Evolutionary conservation across 1,139 yeast species (phyloP).

Genomic region (Petasospora fabianii): DNA sequence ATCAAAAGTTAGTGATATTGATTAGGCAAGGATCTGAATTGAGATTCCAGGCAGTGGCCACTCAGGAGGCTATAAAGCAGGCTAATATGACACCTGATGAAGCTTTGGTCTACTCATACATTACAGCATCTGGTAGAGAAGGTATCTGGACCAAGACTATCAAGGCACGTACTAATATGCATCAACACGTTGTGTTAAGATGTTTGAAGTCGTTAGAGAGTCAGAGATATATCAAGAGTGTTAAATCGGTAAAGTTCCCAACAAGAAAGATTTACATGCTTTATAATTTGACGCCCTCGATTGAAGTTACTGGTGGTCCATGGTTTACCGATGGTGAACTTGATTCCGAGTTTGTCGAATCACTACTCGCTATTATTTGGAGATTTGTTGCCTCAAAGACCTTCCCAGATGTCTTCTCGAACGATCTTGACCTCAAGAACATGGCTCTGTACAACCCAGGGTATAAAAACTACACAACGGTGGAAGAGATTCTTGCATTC

Average conservation of each 20-base stretch:
- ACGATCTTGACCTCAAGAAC: constrained; percentile 24
- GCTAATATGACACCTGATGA: constrained; percentile 82
- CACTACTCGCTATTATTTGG: constrained; percentile 82
- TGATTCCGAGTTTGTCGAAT: constrained; percentile 90
- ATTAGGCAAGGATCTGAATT: constrained; percentile 61
- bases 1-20: constrained; percentile 63
- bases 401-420: constrained; percentile 64
- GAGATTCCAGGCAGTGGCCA: constrained; percentile 68
- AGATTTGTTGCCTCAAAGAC: constrained; percentile 73
- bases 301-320: constrained; percentile 98
- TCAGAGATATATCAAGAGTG: constrained; percentile 82
- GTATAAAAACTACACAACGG: constrained; percentile 62
- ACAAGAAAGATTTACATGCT: constrained; percentile 95
- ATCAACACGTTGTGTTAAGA: constrained; percentile 85
- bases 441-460: constrained; percentile 46
- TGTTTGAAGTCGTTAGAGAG: constrained; percentile 80
- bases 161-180: constrained; percentile 85
- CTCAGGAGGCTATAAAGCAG: constrained; percentile 65
- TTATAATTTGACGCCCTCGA: constrained; percentile 86
- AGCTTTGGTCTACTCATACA: constrained; percentile 84
- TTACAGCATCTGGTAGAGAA: constrained; percentile 90
- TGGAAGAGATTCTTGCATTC: constrained; percentile 71
- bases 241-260: constrained; percentile 92
- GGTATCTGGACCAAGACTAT: constrained; percentile 96
- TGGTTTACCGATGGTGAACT: constrained; percentile 97